Conservation (phyloP, 1,139 yeast species). For the Debaryomycetaceae sp. region DNA sequence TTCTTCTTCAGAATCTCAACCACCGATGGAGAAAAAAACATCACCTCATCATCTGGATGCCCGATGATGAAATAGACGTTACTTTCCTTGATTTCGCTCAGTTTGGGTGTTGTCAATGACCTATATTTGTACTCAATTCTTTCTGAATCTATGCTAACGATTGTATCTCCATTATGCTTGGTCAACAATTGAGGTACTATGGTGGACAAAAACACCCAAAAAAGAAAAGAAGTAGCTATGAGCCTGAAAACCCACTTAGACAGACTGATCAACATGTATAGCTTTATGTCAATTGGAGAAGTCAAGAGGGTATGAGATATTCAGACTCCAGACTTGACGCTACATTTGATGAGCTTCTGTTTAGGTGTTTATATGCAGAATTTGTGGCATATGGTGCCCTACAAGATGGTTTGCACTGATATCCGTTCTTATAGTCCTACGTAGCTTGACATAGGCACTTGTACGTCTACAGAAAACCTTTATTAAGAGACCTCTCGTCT, state of each 20-base stretch:
- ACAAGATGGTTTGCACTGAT: too few relatives aligned
- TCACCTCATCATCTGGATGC: constrained; percentile 98
- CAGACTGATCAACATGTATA: neutral
- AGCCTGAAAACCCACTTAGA: constrained; percentile 7
- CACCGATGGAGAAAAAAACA: constrained; percentile 90
- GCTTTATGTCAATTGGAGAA: neutral
- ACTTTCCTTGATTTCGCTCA: constrained; percentile 31
- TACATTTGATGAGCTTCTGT: neutral
- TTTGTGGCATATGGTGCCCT: neutral
- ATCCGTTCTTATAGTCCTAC: too few relatives aligned
- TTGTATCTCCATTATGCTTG: constrained; percentile 26
- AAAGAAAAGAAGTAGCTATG: constrained; percentile 21
- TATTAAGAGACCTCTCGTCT: neutral
- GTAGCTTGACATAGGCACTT: too few relatives aligned
- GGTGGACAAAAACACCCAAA: constrained; percentile 42
- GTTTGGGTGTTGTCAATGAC: constrained; percentile 35
- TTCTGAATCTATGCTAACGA: constrained; percentile 22
- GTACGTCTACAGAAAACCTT: too few relatives aligned
- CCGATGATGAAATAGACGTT: constrained; percentile 64
- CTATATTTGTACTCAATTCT: constrained; percentile 30
- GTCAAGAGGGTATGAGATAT: neutral
- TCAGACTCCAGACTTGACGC: neutral
- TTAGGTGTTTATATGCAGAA: neutral
- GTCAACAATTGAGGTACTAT: constrained; percentile 35
- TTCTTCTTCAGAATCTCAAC: constrained; percentile 47